These are phyloP conservation scores for Gentiana dahurica DNA, from an alignment of 257 asterid genomes.

Conservation along the genomic window DNA sequence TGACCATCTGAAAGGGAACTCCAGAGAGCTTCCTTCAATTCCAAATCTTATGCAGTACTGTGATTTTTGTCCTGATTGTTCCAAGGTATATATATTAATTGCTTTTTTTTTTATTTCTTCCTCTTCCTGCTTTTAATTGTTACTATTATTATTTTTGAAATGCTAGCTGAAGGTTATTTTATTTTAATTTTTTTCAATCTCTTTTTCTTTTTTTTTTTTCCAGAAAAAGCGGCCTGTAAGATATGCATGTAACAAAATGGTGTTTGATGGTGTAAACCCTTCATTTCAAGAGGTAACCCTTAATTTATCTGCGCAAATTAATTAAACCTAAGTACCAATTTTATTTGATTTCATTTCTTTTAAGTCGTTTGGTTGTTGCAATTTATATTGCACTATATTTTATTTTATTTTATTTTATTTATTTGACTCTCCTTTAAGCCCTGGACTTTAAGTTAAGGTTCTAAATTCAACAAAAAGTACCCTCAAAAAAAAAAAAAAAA, in stretches of 20 bases:
- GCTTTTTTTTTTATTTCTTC: background rate
- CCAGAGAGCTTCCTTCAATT: conserved; percentile 23
- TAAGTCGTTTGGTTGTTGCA: too few relatives aligned
- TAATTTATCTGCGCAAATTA: too few relatives aligned
- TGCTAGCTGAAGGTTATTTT: background rate
- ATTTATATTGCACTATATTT: too few relatives aligned
- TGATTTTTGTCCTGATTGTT: conserved; percentile 34
- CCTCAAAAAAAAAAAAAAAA: too few relatives aligned
- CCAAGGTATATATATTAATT: conserved; percentile 25
- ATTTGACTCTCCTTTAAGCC: too few relatives aligned
- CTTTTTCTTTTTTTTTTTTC: background rate
- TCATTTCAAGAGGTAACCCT: background rate
- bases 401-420: too few relatives aligned
- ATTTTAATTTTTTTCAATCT: background rate
- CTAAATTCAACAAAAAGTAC: too few relatives aligned
- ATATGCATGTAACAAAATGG: conserved; percentile 17
- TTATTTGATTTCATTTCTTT: too few relatives aligned
- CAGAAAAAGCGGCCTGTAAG: conserved; percentile 37
- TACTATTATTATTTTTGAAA: background rate
- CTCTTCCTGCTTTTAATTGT: background rate
- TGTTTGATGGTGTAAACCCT: conserved; percentile 9
- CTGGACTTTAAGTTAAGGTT: too few relatives aligned
- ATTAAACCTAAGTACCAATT: too few relatives aligned
- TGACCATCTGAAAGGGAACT: conserved; percentile 7
- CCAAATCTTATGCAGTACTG: conserved; percentile 14